Evolutionary conservation across 495 filamentous ascomycete species (phyloP), one percentile per base, ranked within the genome.

Genomic region (Penicillium diatomitis): DNA sequence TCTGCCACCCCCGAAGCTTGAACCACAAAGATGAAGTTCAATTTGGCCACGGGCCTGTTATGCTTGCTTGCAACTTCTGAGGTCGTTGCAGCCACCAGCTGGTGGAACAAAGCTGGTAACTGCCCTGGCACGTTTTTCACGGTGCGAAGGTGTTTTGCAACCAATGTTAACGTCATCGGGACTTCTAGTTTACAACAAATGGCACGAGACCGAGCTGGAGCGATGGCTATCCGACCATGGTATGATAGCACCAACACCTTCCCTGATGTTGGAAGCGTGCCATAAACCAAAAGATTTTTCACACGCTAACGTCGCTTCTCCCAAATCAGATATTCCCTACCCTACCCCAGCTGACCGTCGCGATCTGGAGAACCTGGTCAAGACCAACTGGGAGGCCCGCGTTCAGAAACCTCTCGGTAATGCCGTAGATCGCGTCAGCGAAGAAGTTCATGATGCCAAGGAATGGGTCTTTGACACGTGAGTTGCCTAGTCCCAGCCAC

Each of bases 161-260:
- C 20, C 20, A 20, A 20, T 27, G 48, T 53, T 55, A 51, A 52
- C 52, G 20, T n/a, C 32, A 57, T 35, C 44, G 44, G 38, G 29
- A 20, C 29, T 38, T 53, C 28, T 60, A 95, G 92, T 83, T 5
- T 98, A 97, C 78, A 96, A 96, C 73, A 96, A 91, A 64, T 98
- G 92, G 92, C 91, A 97, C 63, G 84, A 96, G 72, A 95, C 88
- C 5, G 92, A 98, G 74, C 79, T 98, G 8, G 91, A 98, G 73
- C 79, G 92, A 58, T 98, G 92, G 92, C 84, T 98, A 49, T 87
- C 86, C 28, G 92, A 98, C 57, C 81, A 98, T 69, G 71, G 69
- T 74, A 55, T 33, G 47, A 42, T n/a, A 36, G 8, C 3, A 47
- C 20, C 31, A 20, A 48, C 20, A 46, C 28, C 5, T 7, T 27